A percentile compares a stretch with the other conserved stretches of the same genome.
phyloP scores from a whole-genome alignment of 306 rosid species.

The Argentina anserina region DNA sequence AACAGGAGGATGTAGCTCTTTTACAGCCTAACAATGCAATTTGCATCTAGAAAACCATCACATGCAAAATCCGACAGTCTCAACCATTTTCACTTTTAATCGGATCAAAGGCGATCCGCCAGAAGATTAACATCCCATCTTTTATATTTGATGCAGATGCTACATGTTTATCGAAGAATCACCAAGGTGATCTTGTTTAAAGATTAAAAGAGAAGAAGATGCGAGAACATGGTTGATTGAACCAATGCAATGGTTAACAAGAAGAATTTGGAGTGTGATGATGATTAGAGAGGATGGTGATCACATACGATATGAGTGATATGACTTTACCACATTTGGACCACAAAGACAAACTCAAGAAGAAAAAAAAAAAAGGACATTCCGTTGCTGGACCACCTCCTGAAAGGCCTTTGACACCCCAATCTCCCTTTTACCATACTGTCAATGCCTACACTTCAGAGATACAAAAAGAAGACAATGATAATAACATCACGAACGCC shows the following conservation, averaged over 20 bases:
- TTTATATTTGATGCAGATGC: conserved; percentile 5
- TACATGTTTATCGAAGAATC: conserved; percentile 15
- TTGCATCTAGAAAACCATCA: conserved; percentile 4
- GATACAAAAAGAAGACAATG: not conserved
- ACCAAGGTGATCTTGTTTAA: conserved; percentile 16
- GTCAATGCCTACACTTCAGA: not conserved
- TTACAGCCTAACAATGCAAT: not conserved
- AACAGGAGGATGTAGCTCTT: not conserved
- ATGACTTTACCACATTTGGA: conserved; percentile 43
- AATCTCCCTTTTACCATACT: conserved; percentile 11
- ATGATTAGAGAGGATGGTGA: conserved; percentile 37
- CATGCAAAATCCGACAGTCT: conserved; percentile 21
- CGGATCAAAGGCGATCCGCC: conserved; percentile 20
- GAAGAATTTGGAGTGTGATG: conserved; percentile 17
- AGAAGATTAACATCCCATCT: not conserved
- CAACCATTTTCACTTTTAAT: conserved; percentile 8
- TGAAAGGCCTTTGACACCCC: conserved; percentile 19
- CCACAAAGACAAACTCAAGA: conserved; percentile 45
- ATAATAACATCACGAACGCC: conserved; percentile 11
- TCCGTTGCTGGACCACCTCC: conserved; percentile 60
- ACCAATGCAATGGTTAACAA: conserved; percentile 24
- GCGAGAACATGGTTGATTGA: conserved; percentile 4
- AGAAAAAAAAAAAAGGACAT: conserved; percentile 28
- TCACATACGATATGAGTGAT: no score
- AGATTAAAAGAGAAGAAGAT: not conserved